These are phyloP conservation scores for Cercospora janseana DNA, from an alignment of 2,329 filamentous ascomycete species.

Conservation along the genomic window DNA sequence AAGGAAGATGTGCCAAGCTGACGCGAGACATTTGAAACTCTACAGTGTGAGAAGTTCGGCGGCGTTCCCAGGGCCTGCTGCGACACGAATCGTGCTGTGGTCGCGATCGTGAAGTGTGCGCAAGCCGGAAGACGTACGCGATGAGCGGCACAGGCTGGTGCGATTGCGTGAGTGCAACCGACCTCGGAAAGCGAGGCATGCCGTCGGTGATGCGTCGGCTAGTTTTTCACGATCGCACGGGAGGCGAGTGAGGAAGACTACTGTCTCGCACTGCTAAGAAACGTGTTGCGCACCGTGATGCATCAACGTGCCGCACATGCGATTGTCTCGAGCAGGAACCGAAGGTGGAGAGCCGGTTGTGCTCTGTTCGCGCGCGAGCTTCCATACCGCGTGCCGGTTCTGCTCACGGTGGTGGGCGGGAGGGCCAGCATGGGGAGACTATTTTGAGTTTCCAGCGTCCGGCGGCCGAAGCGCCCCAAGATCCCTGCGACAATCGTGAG, in stretches of 20 bases:
- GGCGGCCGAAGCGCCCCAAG: slow-evolving; percentile 9
- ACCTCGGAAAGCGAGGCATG: slow-evolving; percentile 3
- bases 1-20: not conserved
- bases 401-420: not conserved
- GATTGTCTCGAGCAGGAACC: not conserved
- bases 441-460: slow-evolving; percentile 17
- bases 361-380: not conserved
- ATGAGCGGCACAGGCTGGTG: not conserved
- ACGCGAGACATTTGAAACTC: no score
- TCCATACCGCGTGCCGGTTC: not conserved
- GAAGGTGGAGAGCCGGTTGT: slow-evolving; percentile 12
- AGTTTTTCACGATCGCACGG: not conserved
- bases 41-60: no score
- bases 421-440: slow-evolving; percentile 1
- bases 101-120: slow-evolving; percentile 2
- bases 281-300: no score
- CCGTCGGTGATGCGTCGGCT: slow-evolving; percentile 1
- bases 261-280: no score
- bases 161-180: not conserved
- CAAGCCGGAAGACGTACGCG: not conserved
- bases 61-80: no score
- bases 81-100: not conserved
- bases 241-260: no score
- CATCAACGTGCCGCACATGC: not conserved
- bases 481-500: slow-evolving; percentile 13